These are phyloP conservation scores for Nicotiana rustica DNA, from an alignment of 305 asterid species.

Conservation along the genomic window DNA sequence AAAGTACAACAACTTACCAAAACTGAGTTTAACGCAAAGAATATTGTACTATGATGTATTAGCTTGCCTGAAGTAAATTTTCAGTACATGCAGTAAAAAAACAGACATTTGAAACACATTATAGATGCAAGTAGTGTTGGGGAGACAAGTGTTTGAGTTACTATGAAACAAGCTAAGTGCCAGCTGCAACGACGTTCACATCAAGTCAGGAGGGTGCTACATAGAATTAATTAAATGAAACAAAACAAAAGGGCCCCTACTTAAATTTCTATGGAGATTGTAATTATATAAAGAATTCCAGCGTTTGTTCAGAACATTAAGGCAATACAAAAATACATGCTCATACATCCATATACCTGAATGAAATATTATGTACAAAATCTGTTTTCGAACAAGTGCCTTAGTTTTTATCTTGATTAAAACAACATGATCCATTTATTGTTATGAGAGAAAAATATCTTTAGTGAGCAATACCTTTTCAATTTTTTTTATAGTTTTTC, in stretches of 20 bases:
- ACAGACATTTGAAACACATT: too few relatives aligned
- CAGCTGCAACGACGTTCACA: not conserved
- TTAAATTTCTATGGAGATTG: too few relatives aligned
- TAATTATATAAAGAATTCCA: too few relatives aligned
- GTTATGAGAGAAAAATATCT: not conserved
- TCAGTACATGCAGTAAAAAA: too few relatives aligned
- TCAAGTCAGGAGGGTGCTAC: not conserved
- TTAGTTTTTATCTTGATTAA: not conserved
- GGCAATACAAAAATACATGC: too few relatives aligned
- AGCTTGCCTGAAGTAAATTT: not conserved
- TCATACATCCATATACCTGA: too few relatives aligned
- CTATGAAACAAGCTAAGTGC: not conserved
- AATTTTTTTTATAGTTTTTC: too few relatives aligned
- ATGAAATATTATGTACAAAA: not conserved
- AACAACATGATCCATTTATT: not conserved
- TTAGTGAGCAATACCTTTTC: too few relatives aligned
- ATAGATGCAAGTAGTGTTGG: not conserved
- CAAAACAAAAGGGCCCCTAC: constrained; percentile 3
- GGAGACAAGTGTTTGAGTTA: not conserved
- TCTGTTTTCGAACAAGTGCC: not conserved
- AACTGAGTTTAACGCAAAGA: not conserved
- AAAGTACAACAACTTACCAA: too few relatives aligned
- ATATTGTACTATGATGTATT: not conserved
- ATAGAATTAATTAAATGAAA: not conserved
- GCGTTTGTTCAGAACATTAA: too few relatives aligned